Percentiles rank a stretch among this genome's conserved stretches.
Conservation (phyloP, 176 grass and related monocot species). For the Alloteropsis semialata region DNA sequence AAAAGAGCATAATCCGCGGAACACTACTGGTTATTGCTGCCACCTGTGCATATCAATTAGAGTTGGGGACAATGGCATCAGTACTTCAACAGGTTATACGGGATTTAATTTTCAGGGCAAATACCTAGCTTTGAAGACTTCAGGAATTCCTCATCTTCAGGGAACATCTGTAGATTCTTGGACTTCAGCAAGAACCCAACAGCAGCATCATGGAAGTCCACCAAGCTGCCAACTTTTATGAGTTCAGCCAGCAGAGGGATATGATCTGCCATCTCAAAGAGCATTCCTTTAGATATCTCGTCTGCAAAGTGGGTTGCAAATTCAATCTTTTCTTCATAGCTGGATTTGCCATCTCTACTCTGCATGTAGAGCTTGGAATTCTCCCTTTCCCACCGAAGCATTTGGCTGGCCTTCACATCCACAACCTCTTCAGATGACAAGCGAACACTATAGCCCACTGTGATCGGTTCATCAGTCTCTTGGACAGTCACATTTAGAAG, state of each 20-base stretch:
- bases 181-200: too few species aligned
- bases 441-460: slow-evolving; percentile 37
- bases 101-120: neutral
- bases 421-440: slow-evolving; percentile 28
- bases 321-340: slow-evolving; percentile 42
- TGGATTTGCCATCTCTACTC: neutral
- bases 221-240: slow-evolving; percentile 47
- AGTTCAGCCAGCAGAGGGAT: slow-evolving; percentile 54
- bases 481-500: slow-evolving; percentile 47
- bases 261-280: slow-evolving; percentile 47
- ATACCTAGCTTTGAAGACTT: slow-evolving; percentile 14
- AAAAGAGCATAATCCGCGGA: neutral
- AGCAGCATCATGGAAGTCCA: slow-evolving; percentile 54
- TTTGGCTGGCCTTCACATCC: slow-evolving; percentile 25
- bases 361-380: slow-evolving; percentile 36
- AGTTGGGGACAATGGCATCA: neutral
- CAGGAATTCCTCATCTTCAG: slow-evolving; percentile 61
- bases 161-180: slow-evolving; percentile 57
- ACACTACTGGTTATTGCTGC: neutral
- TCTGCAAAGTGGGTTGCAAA: slow-evolving; percentile 50
- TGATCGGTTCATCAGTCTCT: slow-evolving; percentile 39
- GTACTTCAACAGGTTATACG: neutral
- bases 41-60: neutral
- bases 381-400: slow-evolving; percentile 62
- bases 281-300: slow-evolving; percentile 55